Percentiles rank a stretch among this genome's conserved stretches.
These are phyloP conservation scores for Pachyrhizus erosus DNA, from an alignment of 306 rosid genomes.

Conservation along the genomic window DNA sequence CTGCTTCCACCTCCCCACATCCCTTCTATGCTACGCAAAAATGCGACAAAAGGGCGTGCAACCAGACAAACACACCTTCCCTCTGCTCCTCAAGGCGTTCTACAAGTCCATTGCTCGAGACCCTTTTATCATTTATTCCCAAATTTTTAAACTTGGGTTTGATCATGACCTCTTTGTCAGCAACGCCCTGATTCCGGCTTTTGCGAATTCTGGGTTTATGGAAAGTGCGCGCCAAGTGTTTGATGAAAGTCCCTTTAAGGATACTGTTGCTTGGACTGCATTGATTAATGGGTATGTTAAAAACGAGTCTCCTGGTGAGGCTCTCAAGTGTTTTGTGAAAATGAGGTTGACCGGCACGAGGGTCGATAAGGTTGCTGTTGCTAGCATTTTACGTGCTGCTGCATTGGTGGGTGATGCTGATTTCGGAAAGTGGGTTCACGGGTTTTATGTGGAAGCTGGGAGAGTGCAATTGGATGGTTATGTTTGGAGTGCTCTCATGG, in stretches of 20 bases:
- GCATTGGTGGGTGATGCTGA: constrained; percentile 40
- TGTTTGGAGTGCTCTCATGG: constrained; percentile 47
- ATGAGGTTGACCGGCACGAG: constrained; percentile 39
- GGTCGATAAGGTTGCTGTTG: constrained; percentile 46
- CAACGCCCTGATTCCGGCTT: constrained; percentile 44
- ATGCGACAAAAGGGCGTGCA: constrained; percentile 42
- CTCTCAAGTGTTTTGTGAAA: constrained; percentile 41
- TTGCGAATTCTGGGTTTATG: constrained; percentile 47
- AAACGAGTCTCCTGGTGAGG: constrained; percentile 46
- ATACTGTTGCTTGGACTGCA: constrained; percentile 52
- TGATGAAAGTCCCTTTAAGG: constrained; percentile 40
- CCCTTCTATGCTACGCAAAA: constrained; percentile 40
- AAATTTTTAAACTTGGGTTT: constrained; percentile 50
- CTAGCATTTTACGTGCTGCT: constrained; percentile 46
- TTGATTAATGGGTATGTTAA: constrained; percentile 52
- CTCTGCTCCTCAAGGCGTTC: constrained; percentile 49
- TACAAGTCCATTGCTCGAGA: constrained; percentile 9
- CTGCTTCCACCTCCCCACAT: constrained; percentile 9
- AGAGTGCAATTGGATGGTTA: constrained; percentile 50
- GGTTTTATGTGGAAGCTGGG: constrained; percentile 49
- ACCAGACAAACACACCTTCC: constrained; percentile 59
- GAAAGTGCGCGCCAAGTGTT: constrained; percentile 50
- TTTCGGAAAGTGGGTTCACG: constrained; percentile 56
- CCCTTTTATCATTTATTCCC: constrained; percentile 45
- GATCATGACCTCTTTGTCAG: constrained; percentile 43